A percentile compares a stretch with the other conserved stretches of the same genome.
These are phyloP conservation scores for Sicyos baderoa DNA, from an alignment of 306 rosid genomes.

Conservation along the genomic window DNA sequence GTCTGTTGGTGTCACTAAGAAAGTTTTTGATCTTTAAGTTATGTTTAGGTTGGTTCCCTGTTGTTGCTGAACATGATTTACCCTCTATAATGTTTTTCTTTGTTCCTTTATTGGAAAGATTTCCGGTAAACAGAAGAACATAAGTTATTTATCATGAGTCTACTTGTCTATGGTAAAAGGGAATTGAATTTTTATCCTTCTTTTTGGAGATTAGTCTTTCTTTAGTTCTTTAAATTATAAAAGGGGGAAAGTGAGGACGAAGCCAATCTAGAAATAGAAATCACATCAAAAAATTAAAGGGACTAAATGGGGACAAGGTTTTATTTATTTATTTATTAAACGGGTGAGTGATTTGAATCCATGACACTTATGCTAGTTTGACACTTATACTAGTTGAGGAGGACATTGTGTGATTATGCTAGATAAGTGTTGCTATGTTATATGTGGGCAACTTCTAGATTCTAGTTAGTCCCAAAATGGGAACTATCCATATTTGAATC, in stretches of 20 bases:
- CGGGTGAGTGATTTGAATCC: no score
- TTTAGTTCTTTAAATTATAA: not conserved
- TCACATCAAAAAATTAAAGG: no score
- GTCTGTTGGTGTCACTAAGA: conserved; percentile 2
- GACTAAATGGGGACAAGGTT: no score
- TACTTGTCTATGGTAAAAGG: conserved; percentile 13
- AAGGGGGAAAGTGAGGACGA: not conserved
- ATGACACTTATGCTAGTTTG: no score
- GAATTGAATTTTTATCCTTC: not conserved
- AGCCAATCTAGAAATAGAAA: no score
- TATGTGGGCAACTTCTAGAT: no score
- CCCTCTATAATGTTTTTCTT: conserved; percentile 9
- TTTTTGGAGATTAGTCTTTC: not conserved
- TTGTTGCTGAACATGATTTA: conserved; percentile 12
- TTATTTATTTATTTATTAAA: no score
- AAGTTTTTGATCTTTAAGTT: conserved; percentile 18
- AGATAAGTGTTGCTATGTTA: no score
- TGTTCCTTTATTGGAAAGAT: conserved; percentile 10
- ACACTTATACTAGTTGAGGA: no score
- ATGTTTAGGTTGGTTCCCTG: conserved; percentile 10
- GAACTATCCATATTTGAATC: no score
- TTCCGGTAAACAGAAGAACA: conserved; percentile 9
- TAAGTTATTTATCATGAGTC: conserved; percentile 5
- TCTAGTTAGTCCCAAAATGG: no score
- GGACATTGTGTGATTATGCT: no score